Conservation (phyloP, 2,329 filamentous ascomycete species). For the Cephalotrichum gorgonifer region DNA sequence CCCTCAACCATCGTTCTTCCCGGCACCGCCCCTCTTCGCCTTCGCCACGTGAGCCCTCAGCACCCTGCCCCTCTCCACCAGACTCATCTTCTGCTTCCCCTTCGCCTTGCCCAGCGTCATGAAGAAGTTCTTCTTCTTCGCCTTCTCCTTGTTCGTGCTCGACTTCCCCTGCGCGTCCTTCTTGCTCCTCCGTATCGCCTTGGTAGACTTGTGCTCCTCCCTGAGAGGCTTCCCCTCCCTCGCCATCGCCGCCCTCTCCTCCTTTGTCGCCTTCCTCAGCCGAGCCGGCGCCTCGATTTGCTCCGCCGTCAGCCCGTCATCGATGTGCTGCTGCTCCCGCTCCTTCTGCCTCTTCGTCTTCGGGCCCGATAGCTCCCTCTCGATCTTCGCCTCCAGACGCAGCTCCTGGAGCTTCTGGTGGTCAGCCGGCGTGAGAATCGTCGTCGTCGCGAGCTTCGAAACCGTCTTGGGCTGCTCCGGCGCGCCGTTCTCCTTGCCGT, state of each 20-base stretch:
- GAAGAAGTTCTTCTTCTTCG: constrained; percentile 93
- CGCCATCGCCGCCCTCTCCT: constrained; percentile 76
- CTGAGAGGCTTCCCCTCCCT: constrained; percentile 71
- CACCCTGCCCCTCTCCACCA: constrained; percentile 74
- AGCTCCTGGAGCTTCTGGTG: constrained; percentile 91
- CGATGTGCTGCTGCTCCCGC: constrained; percentile 53
- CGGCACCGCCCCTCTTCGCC: constrained; percentile 72
- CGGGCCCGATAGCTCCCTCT: constrained; percentile 39
- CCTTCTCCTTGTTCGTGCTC: constrained; percentile 95
- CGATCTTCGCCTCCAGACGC: constrained; percentile 60
- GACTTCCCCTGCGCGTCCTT: constrained; percentile 88
- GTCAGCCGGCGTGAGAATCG: constrained; percentile 90
- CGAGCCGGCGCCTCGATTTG: constrained; percentile 82
- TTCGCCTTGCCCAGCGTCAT: constrained; percentile 98
- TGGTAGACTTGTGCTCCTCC: constrained; percentile 74
- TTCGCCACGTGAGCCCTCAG: constrained; percentile 73
- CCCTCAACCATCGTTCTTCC: constrained; percentile 54
- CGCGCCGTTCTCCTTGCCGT: constrained; percentile 29
- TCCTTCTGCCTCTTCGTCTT: constrained; percentile 37
- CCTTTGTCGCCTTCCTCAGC: constrained; percentile 76
- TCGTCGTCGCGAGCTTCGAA: constrained; percentile 77
- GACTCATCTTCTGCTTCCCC: constrained; percentile 86
- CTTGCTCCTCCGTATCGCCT: constrained; percentile 75
- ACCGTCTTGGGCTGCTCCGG: constrained; percentile 35
- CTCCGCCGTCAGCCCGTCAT: constrained; percentile 82